These are phyloP conservation scores for Cryptococcus floricola DNA, from an alignment of 1,284 basidiomycete genomes.

Conservation along the genomic window DNA sequence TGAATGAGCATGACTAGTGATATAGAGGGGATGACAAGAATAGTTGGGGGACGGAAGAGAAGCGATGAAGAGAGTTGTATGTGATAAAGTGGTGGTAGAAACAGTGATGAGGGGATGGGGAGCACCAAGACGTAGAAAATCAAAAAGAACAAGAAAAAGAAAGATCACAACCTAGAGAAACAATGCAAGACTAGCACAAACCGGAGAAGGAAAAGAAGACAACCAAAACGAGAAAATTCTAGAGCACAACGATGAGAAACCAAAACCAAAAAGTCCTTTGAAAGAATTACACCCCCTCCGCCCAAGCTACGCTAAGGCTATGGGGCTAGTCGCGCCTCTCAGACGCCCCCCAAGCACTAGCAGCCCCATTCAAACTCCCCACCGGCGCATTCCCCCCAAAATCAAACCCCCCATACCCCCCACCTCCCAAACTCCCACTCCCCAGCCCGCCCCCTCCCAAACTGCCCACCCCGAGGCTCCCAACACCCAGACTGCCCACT, in stretches of 20 bases:
- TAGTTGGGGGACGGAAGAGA: slow-evolving; percentile 39
- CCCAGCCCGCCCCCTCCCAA: slow-evolving; percentile 3
- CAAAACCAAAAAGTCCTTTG: background rate
- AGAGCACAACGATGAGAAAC: background rate
- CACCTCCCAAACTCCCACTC: slow-evolving; percentile 2
- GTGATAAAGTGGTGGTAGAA: too few relatives aligned
- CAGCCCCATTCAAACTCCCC: slow-evolving; percentile 33
- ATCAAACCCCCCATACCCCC: slow-evolving; percentile 10
- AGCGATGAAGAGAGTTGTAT: too few relatives aligned
- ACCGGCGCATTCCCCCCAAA: slow-evolving; percentile 8
- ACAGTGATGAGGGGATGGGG: too few relatives aligned
- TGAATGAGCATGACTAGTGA: too few relatives aligned
- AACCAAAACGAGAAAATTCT: too few relatives aligned
- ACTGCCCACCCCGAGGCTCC: slow-evolving; percentile 1
- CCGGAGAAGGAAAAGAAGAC: too few relatives aligned
- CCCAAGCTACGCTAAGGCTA: too few relatives aligned
- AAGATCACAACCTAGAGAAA: background rate
- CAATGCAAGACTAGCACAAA: background rate
- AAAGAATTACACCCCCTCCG: background rate
- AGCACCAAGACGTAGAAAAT: background rate
- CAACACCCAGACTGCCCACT: background rate
- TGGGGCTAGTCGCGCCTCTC: background rate
- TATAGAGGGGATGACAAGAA: background rate
- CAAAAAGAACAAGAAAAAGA: background rate
- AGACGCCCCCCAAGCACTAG: slow-evolving; percentile 27